Percentiles rank a stretch among this genome's conserved stretches.
phyloP scores from a whole-genome alignment of 306 rosid genomes.

The Trifolium fragiferum region DNA sequence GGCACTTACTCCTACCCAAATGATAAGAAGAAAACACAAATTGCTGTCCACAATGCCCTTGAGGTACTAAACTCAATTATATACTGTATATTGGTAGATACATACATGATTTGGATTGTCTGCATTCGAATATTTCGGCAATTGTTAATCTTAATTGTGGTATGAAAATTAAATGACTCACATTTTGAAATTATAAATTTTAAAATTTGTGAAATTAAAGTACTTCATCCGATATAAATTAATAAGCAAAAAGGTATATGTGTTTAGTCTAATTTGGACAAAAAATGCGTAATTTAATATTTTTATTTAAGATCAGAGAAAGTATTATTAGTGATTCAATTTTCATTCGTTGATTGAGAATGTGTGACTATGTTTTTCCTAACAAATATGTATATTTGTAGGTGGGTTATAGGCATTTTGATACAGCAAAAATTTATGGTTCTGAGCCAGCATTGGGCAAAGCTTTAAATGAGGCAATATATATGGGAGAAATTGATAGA shows the following conservation, averaged over 20 bases:
- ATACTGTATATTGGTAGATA: too few species aligned
- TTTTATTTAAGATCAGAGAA: too few species aligned
- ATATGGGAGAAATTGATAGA: slow-evolving; percentile 50
- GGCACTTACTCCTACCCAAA: slow-evolving; percentile 82
- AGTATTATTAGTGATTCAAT: too few species aligned
- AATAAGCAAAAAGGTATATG: too few species aligned
- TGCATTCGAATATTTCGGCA: too few species aligned
- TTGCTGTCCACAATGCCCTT: slow-evolving; percentile 77
- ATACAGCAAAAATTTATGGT: slow-evolving; percentile 87
- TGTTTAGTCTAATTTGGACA: too few species aligned
- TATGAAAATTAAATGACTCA: not conserved
- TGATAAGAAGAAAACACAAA: slow-evolving; percentile 61
- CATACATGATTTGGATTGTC: too few species aligned
- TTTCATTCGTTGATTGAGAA: not conserved
- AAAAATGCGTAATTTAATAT: too few species aligned
- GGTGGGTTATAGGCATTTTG: slow-evolving; percentile 93
- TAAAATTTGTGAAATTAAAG: too few species aligned
- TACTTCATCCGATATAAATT: too few species aligned
- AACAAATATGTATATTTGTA: slow-evolving; percentile 34
- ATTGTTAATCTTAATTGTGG: not conserved
- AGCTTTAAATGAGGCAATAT: slow-evolving; percentile 62
- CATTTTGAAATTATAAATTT: not conserved
- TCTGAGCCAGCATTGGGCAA: slow-evolving; percentile 82
- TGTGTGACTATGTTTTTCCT: not conserved
- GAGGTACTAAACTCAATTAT: slow-evolving; percentile 48